A percentile compares a stretch with the other conserved stretches of the same genome.
Conservation (phyloP, 768 basidiomycete genomes). For the Russula dissimulans region DNA sequence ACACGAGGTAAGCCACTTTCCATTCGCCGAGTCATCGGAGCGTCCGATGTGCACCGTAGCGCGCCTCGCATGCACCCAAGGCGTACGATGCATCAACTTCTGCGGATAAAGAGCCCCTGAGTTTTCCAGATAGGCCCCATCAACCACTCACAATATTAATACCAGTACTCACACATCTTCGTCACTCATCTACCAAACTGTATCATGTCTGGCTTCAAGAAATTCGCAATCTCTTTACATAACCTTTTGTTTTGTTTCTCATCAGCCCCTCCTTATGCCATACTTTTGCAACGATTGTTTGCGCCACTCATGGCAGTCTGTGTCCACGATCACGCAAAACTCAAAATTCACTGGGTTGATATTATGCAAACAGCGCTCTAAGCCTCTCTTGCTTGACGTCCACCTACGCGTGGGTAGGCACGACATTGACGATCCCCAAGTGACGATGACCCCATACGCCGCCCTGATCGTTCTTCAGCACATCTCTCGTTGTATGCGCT, state of each 20-base stretch:
- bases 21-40: not conserved
- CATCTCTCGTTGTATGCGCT: not conserved
- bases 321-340: constrained; percentile 8
- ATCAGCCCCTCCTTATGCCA: too few species aligned
- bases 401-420: constrained; percentile 6
- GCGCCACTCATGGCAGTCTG: constrained; percentile 2
- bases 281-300: too few species aligned
- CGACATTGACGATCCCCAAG: constrained; percentile 5
- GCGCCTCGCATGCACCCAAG: not conserved
- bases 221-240: constrained; percentile 16
- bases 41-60: not conserved
- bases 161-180: not conserved
- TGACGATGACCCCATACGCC: not conserved
- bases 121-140: too few species aligned
- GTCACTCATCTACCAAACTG: not conserved
- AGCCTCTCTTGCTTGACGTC: constrained; percentile 4
- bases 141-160: not conserved
- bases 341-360: constrained; percentile 1
- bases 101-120: not conserved
- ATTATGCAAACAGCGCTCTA: constrained; percentile 6
- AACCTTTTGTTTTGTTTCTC: too few species aligned
- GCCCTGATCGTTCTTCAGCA: not conserved
- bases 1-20: not conserved
- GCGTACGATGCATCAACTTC: not conserved
- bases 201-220: constrained; percentile 14